These are phyloP conservation scores for Pythium dissimile DNA, from an alignment of 352 stramenopile genomes.

Conservation along the genomic window DNA sequence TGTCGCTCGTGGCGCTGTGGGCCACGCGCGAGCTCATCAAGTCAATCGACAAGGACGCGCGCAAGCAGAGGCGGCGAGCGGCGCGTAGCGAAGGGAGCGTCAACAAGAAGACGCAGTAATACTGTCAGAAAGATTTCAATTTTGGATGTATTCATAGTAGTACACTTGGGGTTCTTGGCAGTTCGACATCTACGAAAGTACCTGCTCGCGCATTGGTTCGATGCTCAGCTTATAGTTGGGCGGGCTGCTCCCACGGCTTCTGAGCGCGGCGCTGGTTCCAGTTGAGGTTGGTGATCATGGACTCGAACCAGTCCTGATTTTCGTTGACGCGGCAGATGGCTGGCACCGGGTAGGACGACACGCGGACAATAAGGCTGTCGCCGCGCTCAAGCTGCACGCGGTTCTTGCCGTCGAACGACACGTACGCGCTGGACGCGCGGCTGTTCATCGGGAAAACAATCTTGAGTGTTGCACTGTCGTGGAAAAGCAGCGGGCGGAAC, in stretches of 20 bases:
- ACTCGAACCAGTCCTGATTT: slow-evolving; percentile 91
- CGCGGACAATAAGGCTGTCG: slow-evolving; percentile 81
- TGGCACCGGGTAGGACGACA: slow-evolving; percentile 86
- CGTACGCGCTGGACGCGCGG: slow-evolving; percentile 65
- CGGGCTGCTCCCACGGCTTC: slow-evolving; percentile 56
- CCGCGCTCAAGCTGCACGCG: slow-evolving; percentile 83
- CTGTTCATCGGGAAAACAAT: slow-evolving; percentile 86
- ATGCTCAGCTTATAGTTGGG: neutral
- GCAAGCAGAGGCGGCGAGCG: slow-evolving; percentile 8
- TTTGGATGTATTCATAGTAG: slow-evolving; percentile 7
- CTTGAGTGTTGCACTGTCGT: slow-evolving; percentile 88
- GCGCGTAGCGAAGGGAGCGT: neutral
- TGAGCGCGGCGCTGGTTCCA: slow-evolving; percentile 88
- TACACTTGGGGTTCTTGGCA: slow-evolving; percentile 3
- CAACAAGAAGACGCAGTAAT: slow-evolving; percentile 21
- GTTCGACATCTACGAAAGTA: neutral
- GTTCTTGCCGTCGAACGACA: slow-evolving; percentile 92
- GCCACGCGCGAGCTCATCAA: slow-evolving; percentile 57
- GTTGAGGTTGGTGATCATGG: slow-evolving; percentile 91
- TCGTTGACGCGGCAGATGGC: slow-evolving; percentile 86
- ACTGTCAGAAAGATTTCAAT: neutral
- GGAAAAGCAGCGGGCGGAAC: slow-evolving; percentile 90
- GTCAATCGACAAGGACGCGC: slow-evolving; percentile 54
- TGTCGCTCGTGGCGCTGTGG: slow-evolving; percentile 51
- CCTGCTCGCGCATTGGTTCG: neutral